phyloP scores from a whole-genome alignment of 495 filamentous ascomycete genomes.

The Bathelium albidoporum region DNA sequence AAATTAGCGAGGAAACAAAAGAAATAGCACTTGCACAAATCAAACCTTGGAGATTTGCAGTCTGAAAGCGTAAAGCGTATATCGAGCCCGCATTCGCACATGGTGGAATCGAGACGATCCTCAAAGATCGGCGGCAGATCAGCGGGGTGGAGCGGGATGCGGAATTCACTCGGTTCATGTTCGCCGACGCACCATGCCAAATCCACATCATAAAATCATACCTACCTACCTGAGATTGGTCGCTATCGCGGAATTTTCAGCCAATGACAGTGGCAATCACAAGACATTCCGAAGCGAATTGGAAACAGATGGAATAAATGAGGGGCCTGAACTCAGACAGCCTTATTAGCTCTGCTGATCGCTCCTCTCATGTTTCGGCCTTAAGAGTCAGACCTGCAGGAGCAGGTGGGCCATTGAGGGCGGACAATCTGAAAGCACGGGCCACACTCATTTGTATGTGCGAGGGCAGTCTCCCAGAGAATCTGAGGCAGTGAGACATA shows the following conservation, averaged over 20 bases:
- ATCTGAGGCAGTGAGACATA: background rate
- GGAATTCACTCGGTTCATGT: background rate
- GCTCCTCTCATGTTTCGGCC: background rate
- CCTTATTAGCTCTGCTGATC: background rate
- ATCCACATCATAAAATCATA: no score
- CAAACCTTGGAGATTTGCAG: background rate
- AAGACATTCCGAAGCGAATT: background rate
- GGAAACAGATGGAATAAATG: background rate
- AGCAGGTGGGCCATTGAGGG: background rate
- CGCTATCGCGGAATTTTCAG: background rate
- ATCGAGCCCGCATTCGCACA: background rate
- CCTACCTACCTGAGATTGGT: no score
- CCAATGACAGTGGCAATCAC: background rate
- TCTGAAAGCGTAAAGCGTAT: background rate
- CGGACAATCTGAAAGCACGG: background rate
- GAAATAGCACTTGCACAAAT: background rate
- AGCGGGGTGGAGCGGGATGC: constrained; percentile 1
- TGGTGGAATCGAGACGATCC: background rate
- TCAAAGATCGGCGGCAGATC: background rate
- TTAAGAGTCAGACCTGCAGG: background rate
- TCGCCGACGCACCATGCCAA: no score
- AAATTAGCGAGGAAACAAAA: background rate
- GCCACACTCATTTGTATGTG: background rate
- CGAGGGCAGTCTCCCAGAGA: background rate
- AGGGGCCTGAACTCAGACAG: background rate